Base-by-base conservation (phyloP, 2,329 filamentous ascomycete species). In the Claviceps purpurea region DNA sequence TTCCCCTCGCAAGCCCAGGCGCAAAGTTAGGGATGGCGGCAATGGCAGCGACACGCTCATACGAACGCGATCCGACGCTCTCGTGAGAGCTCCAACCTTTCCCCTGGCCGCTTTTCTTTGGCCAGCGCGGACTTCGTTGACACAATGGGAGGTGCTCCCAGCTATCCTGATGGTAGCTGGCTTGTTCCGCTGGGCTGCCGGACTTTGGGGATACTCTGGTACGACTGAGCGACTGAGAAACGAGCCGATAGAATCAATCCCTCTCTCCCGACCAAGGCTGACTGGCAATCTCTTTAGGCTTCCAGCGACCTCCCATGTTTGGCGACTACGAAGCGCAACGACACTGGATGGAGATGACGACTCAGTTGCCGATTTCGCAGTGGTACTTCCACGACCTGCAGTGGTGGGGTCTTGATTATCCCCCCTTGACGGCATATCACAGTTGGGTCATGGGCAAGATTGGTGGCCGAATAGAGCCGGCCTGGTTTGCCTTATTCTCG, bases 341-440 rank as follows among this genome's bases (percentile, higher is more conserved):
- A 60, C 93, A 98, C 68, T 98, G 93, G 93, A 95, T 98, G 90
- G 93, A 98, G 64, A 75, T 98, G 58, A 96, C 93, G 2, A 87
- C 81, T 8, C 81, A 95, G 54, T 74, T 98, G 2, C 93, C 93
- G 14, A 76, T 94, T 40, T 93, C 89, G 11, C 86, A 93, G 67
- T 98, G 94, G 93, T 98, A 98, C 68, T 95, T 95, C 64, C 89
- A 98, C 67, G 90, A 98, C 65, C 74, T 97, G 45, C 77, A 91
- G 62, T 98, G 91, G 84, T 98, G 93, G 93, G 94, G 94, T 0
- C 77, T 98, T 58, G 93, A 98, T 70, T 98, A 98, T 67, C 93
- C 93, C 52, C 93, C 93, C 50, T 78, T 98, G 70, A 98, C 93
- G 50, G 94, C 93, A 50, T 98, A 98, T 70, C 93, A 98, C 69